Evolutionary conservation across 2,329 filamentous ascomycete genomes (phyloP).

Genomic region (Ophiostoma sp.): DNA sequence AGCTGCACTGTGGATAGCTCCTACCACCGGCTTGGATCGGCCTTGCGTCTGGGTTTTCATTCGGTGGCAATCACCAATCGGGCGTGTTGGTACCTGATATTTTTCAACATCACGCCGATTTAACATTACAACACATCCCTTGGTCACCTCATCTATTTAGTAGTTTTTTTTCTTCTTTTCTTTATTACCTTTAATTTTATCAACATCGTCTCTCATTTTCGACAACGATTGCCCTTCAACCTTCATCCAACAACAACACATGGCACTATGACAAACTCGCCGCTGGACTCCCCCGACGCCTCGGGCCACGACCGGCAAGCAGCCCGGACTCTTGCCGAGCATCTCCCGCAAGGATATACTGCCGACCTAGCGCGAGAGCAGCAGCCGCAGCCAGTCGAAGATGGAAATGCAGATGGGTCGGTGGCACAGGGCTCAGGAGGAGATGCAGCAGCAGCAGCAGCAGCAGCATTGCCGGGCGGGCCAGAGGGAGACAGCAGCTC

Average conservation of each 20-base stretch:
- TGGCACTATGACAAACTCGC: conserved; percentile 23
- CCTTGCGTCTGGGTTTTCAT: conserved; percentile 10
- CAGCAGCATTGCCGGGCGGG: neutral
- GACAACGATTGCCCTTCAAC: neutral
- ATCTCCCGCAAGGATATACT: conserved; percentile 35
- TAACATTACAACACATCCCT: neutral
- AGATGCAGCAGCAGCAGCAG: neutral
- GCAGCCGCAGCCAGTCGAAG: neutral
- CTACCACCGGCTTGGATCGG: conserved; percentile 6
- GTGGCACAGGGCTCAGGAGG: neutral
- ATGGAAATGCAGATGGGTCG: neutral
- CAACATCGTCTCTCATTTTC: neutral
- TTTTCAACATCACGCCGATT: neutral
- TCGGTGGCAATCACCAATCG: conserved; percentile 5
- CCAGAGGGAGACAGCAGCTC: neutral
- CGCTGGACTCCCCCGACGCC: conserved; percentile 16
- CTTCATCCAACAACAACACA: neutral
- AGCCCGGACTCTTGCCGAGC: conserved; percentile 32
- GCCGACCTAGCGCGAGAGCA: conserved; percentile 30
- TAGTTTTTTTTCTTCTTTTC: too few relatives aligned
- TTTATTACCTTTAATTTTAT: neutral
- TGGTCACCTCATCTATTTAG: neutral
- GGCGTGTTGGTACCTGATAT: neutral
- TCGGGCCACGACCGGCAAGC: conserved; percentile 22
- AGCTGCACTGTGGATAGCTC: conserved; percentile 9